Conservation (phyloP, 805 yeast genomes). For the Kuraishia capsulata region DNA sequence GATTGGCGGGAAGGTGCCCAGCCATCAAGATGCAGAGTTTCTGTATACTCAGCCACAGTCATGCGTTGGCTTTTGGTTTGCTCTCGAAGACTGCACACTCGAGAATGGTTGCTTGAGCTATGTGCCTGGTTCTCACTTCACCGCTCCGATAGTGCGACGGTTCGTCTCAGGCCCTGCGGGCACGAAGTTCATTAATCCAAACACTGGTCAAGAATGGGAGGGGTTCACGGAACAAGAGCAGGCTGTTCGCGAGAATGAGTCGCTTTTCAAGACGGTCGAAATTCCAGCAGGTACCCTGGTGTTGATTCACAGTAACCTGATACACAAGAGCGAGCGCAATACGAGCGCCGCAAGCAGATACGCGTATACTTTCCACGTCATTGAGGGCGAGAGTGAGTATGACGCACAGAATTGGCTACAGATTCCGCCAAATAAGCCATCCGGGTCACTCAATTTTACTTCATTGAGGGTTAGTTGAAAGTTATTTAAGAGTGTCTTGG, state of each 20-base stretch:
- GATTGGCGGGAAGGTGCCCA: conserved; percentile 64
- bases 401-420: conserved; percentile 72
- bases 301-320: conserved; percentile 59
- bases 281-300: conserved; percentile 70
- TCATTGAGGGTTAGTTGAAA: conserved; percentile 28
- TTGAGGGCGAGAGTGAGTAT: conserved; percentile 56
- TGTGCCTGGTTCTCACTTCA: conserved; percentile 63
- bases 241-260: conserved; percentile 22
- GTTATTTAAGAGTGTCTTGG: conserved; percentile 9
- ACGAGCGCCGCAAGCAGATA: conserved; percentile 46
- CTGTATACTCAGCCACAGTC: conserved; percentile 62
- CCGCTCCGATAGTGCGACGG: conserved; percentile 45
- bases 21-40: conserved; percentile 71
- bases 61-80: conserved; percentile 78
- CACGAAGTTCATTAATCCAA: conserved; percentile 39
- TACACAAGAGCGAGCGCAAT: conserved; percentile 65
- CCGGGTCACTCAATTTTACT: conserved; percentile 54
- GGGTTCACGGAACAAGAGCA: conserved; percentile 15
- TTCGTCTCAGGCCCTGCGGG: conserved; percentile 54
- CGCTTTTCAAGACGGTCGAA: conserved; percentile 38
- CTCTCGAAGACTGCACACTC: conserved; percentile 62
- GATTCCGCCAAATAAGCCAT: conserved; percentile 43
- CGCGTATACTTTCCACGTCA: conserved; percentile 75
- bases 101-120: conserved; percentile 63
- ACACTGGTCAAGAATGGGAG: conserved; percentile 11